Percentiles rank a stretch among this genome's conserved stretches.
phyloP scores from a whole-genome alignment of 225 moss, liverwort and hornwort species.

The Sphagnum contortum region DNA sequence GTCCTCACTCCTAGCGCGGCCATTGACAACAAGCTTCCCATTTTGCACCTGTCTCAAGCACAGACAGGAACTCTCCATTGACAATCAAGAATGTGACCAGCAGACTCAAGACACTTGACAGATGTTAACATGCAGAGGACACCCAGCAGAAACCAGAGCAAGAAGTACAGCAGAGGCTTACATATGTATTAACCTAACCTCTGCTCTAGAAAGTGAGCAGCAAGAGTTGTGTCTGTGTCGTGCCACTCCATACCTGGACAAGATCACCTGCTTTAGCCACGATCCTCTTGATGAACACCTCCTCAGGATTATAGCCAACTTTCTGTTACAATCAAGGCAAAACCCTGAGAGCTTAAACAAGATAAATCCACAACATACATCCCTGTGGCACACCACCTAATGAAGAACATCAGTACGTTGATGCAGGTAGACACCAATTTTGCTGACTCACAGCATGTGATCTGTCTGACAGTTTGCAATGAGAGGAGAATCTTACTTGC shows the following conservation, averaged over 20 bases:
- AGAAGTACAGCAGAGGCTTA: too few relatives aligned
- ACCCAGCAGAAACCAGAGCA: neutral
- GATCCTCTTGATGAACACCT: constrained; percentile 58
- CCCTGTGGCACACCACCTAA: neutral
- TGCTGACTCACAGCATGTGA: neutral
- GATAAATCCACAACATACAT: neutral
- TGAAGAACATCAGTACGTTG: neutral
- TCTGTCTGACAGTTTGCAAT: neutral
- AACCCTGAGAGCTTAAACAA: neutral
- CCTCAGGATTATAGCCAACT: constrained; percentile 39
- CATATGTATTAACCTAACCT: neutral
- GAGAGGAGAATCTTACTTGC: neutral
- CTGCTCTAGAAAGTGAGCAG: neutral
- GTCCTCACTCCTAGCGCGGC: constrained; percentile 44
- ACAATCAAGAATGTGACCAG: neutral
- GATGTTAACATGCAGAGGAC: neutral
- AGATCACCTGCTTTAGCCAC: constrained; percentile 63
- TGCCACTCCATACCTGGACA: constrained; percentile 19
- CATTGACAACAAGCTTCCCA: constrained; percentile 55
- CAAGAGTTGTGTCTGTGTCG: neutral
- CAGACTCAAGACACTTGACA: neutral
- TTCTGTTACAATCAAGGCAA: constrained; percentile 9
- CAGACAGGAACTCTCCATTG: neutral
- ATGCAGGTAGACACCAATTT: neutral
- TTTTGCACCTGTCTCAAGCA: constrained; percentile 23